These are phyloP conservation scores for Biancaea sappan DNA, from an alignment of 306 rosid genomes.

Conservation along the genomic window DNA sequence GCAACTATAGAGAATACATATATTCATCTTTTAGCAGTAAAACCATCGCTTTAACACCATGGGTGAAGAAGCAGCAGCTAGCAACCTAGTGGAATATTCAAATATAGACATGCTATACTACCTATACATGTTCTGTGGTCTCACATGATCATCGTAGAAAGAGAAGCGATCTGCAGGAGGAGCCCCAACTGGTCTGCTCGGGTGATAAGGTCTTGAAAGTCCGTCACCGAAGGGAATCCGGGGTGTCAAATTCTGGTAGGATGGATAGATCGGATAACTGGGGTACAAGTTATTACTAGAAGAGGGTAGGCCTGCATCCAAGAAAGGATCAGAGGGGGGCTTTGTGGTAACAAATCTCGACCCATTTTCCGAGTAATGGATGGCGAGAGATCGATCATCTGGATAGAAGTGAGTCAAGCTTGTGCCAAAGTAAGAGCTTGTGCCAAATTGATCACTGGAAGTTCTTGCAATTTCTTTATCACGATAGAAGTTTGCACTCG, in stretches of 20 bases:
- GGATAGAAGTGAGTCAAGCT: slow-evolving; percentile 38
- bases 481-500: slow-evolving; percentile 35
- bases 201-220: slow-evolving; percentile 46
- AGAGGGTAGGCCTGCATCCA: slow-evolving; percentile 40
- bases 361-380: slow-evolving; percentile 41
- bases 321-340: slow-evolving; percentile 45
- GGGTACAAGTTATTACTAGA: slow-evolving; percentile 49
- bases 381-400: slow-evolving; percentile 40
- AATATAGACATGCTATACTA: slow-evolving; percentile 31
- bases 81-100: slow-evolving; percentile 38
- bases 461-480: slow-evolving; percentile 37
- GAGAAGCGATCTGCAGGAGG: slow-evolving; percentile 50
- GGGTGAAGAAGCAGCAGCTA: slow-evolving; percentile 32
- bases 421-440: slow-evolving; percentile 38
- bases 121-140: slow-evolving; percentile 63
- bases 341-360: slow-evolving; percentile 42
- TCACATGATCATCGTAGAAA: slow-evolving; percentile 49
- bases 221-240: slow-evolving; percentile 45
- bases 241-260: slow-evolving; percentile 42
- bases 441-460: slow-evolving; percentile 39
- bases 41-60: slow-evolving; percentile 30
- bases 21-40: slow-evolving; percentile 24
- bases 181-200: slow-evolving; percentile 42
- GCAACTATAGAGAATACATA: slow-evolving; percentile 32
- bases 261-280: slow-evolving; percentile 41